A percentile compares a stretch with the other conserved stretches of the same genome.
Conservation (phyloP, 768 basidiomycete species). For the Termitomyces sp. region DNA sequence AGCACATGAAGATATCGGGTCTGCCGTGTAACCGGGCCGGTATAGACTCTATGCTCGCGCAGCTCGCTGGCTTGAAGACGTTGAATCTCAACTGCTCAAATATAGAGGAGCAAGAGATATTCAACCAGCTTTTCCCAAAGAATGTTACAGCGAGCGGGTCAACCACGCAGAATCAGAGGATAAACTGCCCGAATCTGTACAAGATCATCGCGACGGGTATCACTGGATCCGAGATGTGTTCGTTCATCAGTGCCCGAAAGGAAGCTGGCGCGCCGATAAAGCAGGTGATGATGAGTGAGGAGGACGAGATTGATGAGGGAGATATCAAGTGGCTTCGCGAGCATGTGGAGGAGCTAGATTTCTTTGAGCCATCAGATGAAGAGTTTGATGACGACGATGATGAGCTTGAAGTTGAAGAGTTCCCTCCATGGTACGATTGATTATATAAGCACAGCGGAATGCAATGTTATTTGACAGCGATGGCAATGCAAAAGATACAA, state of each 20-base stretch:
- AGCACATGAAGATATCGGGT: conserved; percentile 46
- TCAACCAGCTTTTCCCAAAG: conserved; percentile 17
- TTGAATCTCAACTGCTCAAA: conserved; percentile 31
- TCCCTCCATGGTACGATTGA: background rate
- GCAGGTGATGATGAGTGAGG: conserved; percentile 40
- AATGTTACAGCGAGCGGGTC: conserved; percentile 1
- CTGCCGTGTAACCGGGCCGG: conserved; percentile 36
- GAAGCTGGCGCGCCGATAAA: conserved; percentile 41
- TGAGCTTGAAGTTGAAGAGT: conserved; percentile 1
- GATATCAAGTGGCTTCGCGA: conserved; percentile 48
- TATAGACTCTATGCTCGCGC: conserved; percentile 36
- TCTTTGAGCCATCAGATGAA: conserved; percentile 56
- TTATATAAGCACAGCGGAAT: too few relatives aligned
- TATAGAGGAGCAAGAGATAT: conserved; percentile 27
- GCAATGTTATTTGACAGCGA: background rate
- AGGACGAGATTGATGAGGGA: conserved; percentile 32
- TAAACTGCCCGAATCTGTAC: conserved; percentile 48
- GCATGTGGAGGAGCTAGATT: conserved; percentile 47
- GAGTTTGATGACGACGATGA: conserved; percentile 24
- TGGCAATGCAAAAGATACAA: background rate
- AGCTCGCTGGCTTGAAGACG: conserved; percentile 41
- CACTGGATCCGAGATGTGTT: conserved; percentile 33
- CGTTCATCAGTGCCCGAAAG: conserved; percentile 38
- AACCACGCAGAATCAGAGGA: conserved; percentile 13
- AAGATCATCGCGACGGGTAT: conserved; percentile 43